Evolutionary conservation across 768 basidiomycete species (phyloP), one percentile per base, ranked within the genome.

Genomic region (Pisolithus albus): DNA sequence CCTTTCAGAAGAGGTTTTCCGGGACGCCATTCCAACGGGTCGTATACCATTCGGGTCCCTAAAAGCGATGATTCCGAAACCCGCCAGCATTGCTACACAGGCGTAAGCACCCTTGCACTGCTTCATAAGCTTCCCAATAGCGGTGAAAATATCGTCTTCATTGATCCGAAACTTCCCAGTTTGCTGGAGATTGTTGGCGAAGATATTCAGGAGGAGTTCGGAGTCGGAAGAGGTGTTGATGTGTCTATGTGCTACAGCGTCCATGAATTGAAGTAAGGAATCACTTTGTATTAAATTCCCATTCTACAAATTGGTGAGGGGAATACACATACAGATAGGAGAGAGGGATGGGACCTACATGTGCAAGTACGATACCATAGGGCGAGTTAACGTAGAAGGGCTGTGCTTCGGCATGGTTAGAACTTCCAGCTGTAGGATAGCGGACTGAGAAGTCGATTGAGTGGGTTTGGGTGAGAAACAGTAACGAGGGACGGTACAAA

Each of bases 371-470:
- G 63, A 99, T 95, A 47, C 96, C 96, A 67, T 98, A 99, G 3
- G 96, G 96, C n/a, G 93, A 95, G 73, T 99, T 99, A 61, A 99
- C 96, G 66, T 99, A 99, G 77, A 99, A 99, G 1, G 96, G 96
- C 65, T 99, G 96, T 7, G 96, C 94, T 67, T 99, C 96, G 10
- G 95, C 86, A 59, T 96, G 89, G 52, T 93, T 89, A 52, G 92
- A 96, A 64, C 92, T 92, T 46, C 96, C 96, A 49, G 96, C 96
- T 54, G 96, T 98, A 9, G 96, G 96, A 71, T 99, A 98, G 52
- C 96, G 84, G 50, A 95, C 96, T 98, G 7, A 23, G 42, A 19
- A 55, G 45, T 30, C 10, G 23, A 34, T 49, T 56, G n/a, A 9
- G 2, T 19, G 57, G 34, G 49, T 57, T 60, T 32, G 53, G 46